These are phyloP conservation scores for Botryotinia globosa DNA, from an alignment of 2,329 filamentous ascomycete species.

Conservation along the genomic window DNA sequence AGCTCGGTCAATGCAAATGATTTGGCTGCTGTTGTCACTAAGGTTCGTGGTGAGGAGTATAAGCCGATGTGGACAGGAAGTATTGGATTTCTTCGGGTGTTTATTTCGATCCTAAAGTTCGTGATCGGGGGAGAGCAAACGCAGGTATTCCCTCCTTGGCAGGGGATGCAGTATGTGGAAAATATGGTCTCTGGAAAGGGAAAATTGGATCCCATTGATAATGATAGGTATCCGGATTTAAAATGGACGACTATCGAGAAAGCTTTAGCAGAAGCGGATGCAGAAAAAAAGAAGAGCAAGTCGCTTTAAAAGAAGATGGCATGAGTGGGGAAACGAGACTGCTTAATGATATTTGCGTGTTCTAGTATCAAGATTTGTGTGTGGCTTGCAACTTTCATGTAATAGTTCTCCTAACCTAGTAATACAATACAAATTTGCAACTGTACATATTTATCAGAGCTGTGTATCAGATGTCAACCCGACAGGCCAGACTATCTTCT, in stretches of 20 bases:
- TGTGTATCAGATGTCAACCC: not conserved
- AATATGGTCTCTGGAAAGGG: slow-evolving; percentile 22
- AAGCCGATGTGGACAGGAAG: slow-evolving; percentile 21
- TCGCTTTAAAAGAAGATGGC: not conserved
- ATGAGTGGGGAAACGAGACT: not conserved
- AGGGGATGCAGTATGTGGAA: slow-evolving; percentile 23
- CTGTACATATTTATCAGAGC: not conserved
- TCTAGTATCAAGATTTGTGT: not conserved
- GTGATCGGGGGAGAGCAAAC: slow-evolving; percentile 19
- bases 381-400: not conserved
- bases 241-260: slow-evolving; percentile 16
- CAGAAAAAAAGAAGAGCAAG: slow-evolving; percentile 7
- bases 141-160: slow-evolving; percentile 11
- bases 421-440: not conserved
- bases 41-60: slow-evolving; percentile 20
- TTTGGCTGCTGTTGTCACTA: slow-evolving; percentile 18
- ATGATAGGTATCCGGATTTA: slow-evolving; percentile 21
- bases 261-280: slow-evolving; percentile 17
- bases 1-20: slow-evolving; percentile 17
- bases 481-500: not conserved
- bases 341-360: not conserved
- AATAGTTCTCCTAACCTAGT: not conserved
- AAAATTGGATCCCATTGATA: slow-evolving; percentile 20
- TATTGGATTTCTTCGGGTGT: slow-evolving; percentile 16
- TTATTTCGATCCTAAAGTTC: slow-evolving; percentile 19